These are phyloP conservation scores for Candida xiaguanensis DNA, from an alignment of 805 yeast species.

Conservation along the genomic window DNA sequence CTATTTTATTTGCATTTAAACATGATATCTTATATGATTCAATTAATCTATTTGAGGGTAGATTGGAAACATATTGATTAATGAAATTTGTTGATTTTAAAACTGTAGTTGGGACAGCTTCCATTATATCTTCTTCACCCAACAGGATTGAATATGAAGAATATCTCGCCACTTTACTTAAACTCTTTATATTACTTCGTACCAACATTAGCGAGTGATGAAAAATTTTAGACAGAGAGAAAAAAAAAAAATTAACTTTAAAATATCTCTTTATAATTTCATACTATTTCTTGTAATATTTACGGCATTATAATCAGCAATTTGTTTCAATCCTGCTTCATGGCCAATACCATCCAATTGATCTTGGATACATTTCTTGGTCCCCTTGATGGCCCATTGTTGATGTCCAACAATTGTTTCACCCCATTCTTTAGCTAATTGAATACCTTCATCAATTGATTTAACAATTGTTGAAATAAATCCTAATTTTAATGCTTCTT, in stretches of 20 bases:
- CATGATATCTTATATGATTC: conserved; percentile 6
- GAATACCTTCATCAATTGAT: conserved; percentile 46
- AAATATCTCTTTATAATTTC: conserved; percentile 4
- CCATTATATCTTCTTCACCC: conserved; percentile 10
- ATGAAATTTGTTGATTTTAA: not conserved
- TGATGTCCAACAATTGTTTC: conserved; percentile 41
- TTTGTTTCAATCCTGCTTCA: conserved; percentile 47
- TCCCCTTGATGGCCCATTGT: conserved; percentile 62
- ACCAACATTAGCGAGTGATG: not conserved
- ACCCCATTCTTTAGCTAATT: conserved; percentile 50
- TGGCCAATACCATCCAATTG: conserved; percentile 32
- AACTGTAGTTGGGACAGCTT: not conserved
- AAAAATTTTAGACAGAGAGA: not conserved
- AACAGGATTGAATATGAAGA: conserved; percentile 11
- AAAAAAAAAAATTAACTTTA: not conserved
- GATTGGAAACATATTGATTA: not conserved
- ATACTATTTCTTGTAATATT: conserved; percentile 17
- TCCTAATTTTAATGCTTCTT: conserved; percentile 57
- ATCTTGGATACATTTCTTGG: conserved; percentile 51
- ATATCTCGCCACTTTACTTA: not conserved
- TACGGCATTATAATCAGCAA: conserved; percentile 51
- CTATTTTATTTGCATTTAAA: not conserved
- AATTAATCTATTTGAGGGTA: conserved; percentile 8
- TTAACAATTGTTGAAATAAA: conserved; percentile 46
- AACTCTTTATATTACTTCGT: not conserved